Evolutionary conservation across 345 rosid species (phyloP).

Genomic region (Crucihimalaya himalaica): DNA sequence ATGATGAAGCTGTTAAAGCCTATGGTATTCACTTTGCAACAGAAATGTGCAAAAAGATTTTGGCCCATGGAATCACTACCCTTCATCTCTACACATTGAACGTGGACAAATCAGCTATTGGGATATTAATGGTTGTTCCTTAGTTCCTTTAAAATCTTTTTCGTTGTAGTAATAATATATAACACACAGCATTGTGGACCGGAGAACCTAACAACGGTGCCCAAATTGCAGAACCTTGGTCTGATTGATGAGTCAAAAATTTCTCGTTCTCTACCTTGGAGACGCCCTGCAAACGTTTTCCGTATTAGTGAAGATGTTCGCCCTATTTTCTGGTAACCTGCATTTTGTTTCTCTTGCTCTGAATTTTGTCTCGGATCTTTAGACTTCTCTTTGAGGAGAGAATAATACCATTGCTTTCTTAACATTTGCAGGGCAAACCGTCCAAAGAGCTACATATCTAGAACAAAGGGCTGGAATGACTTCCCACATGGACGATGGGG

Average conservation of each 20-base stretch:
- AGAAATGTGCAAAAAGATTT: slow-evolving; percentile 94
- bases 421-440: slow-evolving; percentile 87
- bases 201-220: slow-evolving; percentile 34
- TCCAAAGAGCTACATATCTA: slow-evolving; percentile 92
- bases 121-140: slow-evolving; percentile 67
- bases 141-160: not conserved
- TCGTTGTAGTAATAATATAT: not conserved
- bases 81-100: slow-evolving; percentile 91
- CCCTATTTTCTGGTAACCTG: slow-evolving; percentile 87
- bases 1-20: slow-evolving; percentile 93
- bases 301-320: slow-evolving; percentile 95
- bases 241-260: slow-evolving; percentile 88
- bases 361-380: slow-evolving; percentile 11
- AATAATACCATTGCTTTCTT: slow-evolving; percentile 14
- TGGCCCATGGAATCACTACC: slow-evolving; percentile 86
- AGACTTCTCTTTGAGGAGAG: not conserved
- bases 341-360: slow-evolving; percentile 22
- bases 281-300: slow-evolving; percentile 85
- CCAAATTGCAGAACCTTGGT: slow-evolving; percentile 79
- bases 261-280: slow-evolving; percentile 83
- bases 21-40: slow-evolving; percentile 95
- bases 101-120: slow-evolving; percentile 94
- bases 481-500: slow-evolving; percentile 94
- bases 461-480: slow-evolving; percentile 93
- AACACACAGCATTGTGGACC: not conserved